These are phyloP conservation scores for Cyclotella atomus DNA, from an alignment of 108 stramenopile species.

Conservation along the genomic window DNA sequence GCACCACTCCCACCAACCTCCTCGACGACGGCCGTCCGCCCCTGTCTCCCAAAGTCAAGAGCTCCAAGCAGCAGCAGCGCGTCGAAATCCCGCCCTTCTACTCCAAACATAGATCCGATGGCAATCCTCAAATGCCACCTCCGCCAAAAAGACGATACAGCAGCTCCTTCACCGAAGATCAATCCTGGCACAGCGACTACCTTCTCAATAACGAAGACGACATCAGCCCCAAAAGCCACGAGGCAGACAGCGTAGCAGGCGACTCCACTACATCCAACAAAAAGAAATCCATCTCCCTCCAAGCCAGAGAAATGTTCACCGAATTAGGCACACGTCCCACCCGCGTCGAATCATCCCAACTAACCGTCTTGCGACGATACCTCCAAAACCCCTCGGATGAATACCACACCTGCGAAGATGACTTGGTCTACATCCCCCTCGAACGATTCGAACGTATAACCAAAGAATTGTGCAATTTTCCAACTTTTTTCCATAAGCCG, in stretches of 20 bases:
- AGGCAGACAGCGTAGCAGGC: too few relatives aligned
- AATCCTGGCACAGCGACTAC: slow-evolving; percentile 52
- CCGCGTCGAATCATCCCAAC: not conserved
- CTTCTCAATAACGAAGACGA: too few relatives aligned
- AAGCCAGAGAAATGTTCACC: slow-evolving; percentile 28
- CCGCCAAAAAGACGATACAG: slow-evolving; percentile 31
- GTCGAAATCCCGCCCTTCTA: slow-evolving; percentile 42
- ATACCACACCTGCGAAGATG: slow-evolving; percentile 31
- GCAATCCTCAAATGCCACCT: slow-evolving; percentile 29
- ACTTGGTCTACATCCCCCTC: slow-evolving; percentile 48
- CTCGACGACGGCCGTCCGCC: slow-evolving; percentile 47
- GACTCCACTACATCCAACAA: slow-evolving; percentile 5
- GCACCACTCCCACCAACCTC: slow-evolving; percentile 16
- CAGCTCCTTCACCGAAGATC: slow-evolving; percentile 43
- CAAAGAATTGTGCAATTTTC: slow-evolving; percentile 91
- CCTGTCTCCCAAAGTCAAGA: slow-evolving; percentile 53
- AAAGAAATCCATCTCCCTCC: slow-evolving; percentile 25
- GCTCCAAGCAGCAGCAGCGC: too few relatives aligned
- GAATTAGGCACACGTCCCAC: slow-evolving; percentile 36
- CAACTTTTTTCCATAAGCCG: slow-evolving; percentile 92
- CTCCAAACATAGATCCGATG: not conserved
- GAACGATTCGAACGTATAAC: slow-evolving; percentile 90
- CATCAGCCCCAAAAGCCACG: slow-evolving; percentile 3
- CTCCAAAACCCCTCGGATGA: not conserved
- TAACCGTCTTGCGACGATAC: not conserved